Evolutionary conservation across 306 rosid species (phyloP).

Genomic region (Ziziphus jujuba): DNA sequence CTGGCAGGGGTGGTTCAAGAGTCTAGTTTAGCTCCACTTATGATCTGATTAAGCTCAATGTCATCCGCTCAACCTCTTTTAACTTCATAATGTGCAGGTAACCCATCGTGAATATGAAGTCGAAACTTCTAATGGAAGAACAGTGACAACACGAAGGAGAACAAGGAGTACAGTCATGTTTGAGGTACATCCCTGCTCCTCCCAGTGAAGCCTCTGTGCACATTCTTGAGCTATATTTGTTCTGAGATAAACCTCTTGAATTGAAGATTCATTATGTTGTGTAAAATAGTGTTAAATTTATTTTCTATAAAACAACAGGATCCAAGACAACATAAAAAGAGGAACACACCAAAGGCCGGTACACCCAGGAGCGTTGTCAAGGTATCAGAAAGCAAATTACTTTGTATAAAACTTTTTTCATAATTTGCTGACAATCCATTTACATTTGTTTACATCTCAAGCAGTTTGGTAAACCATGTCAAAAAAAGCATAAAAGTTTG

Average conservation of each 20-base stretch:
- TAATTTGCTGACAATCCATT: background rate
- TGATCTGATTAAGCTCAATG: constrained; percentile 19
- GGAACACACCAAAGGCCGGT: constrained; percentile 62
- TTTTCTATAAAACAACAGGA: constrained; percentile 48
- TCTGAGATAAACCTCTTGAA: constrained; percentile 13
- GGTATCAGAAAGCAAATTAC: constrained; percentile 45
- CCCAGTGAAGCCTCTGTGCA: constrained; percentile 6
- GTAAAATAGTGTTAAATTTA: constrained; percentile 27
- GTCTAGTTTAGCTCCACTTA: constrained; percentile 5
- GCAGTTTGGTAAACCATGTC: background rate
- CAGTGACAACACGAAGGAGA: constrained; percentile 80
- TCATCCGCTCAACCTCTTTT: constrained; percentile 18
- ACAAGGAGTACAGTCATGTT: constrained; percentile 93
- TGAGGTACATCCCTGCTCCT: constrained; percentile 56
- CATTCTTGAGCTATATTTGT: background rate
- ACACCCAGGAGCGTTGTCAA: constrained; percentile 65
- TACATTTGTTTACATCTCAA: background rate
- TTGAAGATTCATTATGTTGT: constrained; percentile 12
- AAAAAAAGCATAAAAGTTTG: background rate
- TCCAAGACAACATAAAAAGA: constrained; percentile 64
- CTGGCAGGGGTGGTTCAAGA: background rate
- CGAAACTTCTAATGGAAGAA: constrained; percentile 93
- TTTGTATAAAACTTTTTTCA: background rate
- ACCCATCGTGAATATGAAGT: constrained; percentile 92
- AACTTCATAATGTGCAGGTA: constrained; percentile 53